Conservation (phyloP, 2,329 filamentous ascomycete genomes). For the Xylaria arbuscula region DNA sequence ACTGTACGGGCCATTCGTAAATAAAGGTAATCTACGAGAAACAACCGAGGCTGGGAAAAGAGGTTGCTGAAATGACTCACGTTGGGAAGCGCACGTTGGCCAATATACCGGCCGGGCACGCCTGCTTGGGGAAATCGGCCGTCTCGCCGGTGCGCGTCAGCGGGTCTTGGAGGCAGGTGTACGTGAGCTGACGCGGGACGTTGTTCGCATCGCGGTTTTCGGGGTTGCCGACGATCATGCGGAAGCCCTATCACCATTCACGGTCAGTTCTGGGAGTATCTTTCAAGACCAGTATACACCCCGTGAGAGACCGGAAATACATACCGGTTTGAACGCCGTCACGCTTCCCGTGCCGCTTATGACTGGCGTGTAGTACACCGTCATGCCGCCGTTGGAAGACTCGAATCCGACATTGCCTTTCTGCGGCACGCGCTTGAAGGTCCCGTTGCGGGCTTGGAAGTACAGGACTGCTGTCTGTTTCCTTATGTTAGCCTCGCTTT, state of each 20-base stretch:
- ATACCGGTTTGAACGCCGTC: conserved; percentile 55
- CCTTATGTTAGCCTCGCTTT: conserved; percentile 18
- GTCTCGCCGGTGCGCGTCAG: conserved; percentile 33
- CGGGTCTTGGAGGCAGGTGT: conserved; percentile 29
- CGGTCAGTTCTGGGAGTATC: not conserved
- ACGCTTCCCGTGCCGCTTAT: conserved; percentile 43
- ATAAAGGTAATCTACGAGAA: not conserved
- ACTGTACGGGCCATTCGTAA: conserved; percentile 23
- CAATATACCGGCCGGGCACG: conserved; percentile 61
- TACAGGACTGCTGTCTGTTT: conserved; percentile 54
- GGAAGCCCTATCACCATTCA: conserved; percentile 52
- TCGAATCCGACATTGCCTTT: conserved; percentile 49
- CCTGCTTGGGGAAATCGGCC: conserved; percentile 56
- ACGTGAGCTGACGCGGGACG: conserved; percentile 33
- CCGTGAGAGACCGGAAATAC: conserved; percentile 19
- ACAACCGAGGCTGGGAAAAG: not conserved
- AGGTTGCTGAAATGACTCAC: conserved; percentile 24
- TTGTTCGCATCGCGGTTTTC: conserved; percentile 43
- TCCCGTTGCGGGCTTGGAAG: conserved; percentile 55
- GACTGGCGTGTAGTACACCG: conserved; percentile 56
- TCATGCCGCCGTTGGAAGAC: conserved; percentile 54
- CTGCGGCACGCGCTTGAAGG: conserved; percentile 48
- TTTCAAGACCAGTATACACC: conserved; percentile 10
- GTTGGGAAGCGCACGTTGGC: conserved; percentile 65
- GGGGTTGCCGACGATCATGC: conserved; percentile 55